Evolutionary conservation across 1,284 basidiomycete genomes (phyloP).

Genomic region (Pulveroboletus sp.): DNA sequence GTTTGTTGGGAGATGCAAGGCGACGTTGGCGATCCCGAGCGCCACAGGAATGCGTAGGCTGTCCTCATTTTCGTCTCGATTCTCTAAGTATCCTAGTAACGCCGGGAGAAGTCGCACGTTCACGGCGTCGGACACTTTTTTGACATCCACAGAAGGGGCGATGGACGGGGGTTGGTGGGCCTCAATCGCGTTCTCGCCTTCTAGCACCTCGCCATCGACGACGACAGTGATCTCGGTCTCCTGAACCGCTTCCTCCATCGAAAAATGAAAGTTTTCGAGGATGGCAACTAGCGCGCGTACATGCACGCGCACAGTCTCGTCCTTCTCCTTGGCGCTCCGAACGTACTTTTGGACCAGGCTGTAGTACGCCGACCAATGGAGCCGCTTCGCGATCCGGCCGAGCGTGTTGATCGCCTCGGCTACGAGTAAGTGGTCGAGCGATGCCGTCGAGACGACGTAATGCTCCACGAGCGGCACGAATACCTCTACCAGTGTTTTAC

Average conservation of each 20-base stretch:
- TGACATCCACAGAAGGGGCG: slow-evolving; percentile 32
- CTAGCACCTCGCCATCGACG: slow-evolving; percentile 33
- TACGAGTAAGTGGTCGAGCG: slow-evolving; percentile 88
- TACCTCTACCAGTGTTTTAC: slow-evolving; percentile 77
- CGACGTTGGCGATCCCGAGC: slow-evolving; percentile 85
- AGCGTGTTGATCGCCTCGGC: slow-evolving; percentile 86
- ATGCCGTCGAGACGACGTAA: slow-evolving; percentile 70
- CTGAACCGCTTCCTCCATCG: slow-evolving; percentile 59
- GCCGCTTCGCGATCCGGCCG: slow-evolving; percentile 71
- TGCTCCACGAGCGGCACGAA: slow-evolving; percentile 88
- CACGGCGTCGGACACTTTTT: slow-evolving; percentile 76
- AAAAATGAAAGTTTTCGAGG: slow-evolving; percentile 92
- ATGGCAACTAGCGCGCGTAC: slow-evolving; percentile 87
- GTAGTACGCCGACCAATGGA: slow-evolving; percentile 88
- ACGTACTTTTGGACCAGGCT: slow-evolving; percentile 83
- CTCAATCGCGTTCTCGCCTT: slow-evolving; percentile 27
- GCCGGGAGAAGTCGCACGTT: slow-evolving; percentile 74
- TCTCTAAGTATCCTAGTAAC: slow-evolving; percentile 77
- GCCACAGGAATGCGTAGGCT: slow-evolving; percentile 86
- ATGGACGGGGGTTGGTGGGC: slow-evolving; percentile 12
- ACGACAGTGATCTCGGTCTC: slow-evolving; percentile 33
- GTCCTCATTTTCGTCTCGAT: slow-evolving; percentile 84
- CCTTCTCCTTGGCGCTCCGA: slow-evolving; percentile 69
- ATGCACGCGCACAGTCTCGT: slow-evolving; percentile 78
- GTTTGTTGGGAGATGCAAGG: slow-evolving; percentile 76